Percentiles rank a stretch among this genome's conserved stretches.
phyloP scores from a whole-genome alignment of 2,329 filamentous ascomycete species.

The Diaporthe caulivora region DNA sequence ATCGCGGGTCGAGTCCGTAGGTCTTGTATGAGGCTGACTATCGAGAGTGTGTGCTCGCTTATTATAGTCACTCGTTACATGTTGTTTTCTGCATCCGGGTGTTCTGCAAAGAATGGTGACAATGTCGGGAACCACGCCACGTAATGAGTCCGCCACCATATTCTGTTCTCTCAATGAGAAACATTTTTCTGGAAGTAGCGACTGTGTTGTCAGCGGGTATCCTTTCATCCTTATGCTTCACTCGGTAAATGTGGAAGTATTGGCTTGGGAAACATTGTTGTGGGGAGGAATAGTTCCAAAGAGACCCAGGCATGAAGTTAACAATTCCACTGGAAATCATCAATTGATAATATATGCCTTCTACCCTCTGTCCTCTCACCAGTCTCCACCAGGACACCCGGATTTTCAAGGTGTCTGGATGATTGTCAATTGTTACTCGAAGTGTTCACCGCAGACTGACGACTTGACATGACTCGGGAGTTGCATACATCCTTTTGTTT shows the following conservation, averaged over 20 bases:
- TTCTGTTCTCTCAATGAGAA: no score
- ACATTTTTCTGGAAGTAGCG: no score
- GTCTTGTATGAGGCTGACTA: background rate
- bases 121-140: no score
- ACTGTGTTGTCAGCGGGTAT: no score
- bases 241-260: no score
- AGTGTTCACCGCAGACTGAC: background rate
- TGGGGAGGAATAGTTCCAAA: no score
- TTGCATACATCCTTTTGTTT: background rate
- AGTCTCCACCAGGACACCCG: background rate
- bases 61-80: slow-evolving; percentile 17
- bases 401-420: background rate
- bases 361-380: accelerated
- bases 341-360: background rate
- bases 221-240: no score
- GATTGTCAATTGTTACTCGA: background rate
- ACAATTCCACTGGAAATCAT: accelerated
- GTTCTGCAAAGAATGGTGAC: background rate
- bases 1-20: slow-evolving; percentile 6
- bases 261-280: no score
- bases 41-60: background rate
- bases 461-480: background rate
- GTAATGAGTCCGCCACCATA: background rate
- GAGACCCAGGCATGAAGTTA: no score
- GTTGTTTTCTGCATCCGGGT: background rate